Percentiles rank a stretch among this genome's conserved stretches.
Evolutionary conservation across 208 protist species (phyloP).

Genomic region (Wallacemonas rigidus): DNA sequence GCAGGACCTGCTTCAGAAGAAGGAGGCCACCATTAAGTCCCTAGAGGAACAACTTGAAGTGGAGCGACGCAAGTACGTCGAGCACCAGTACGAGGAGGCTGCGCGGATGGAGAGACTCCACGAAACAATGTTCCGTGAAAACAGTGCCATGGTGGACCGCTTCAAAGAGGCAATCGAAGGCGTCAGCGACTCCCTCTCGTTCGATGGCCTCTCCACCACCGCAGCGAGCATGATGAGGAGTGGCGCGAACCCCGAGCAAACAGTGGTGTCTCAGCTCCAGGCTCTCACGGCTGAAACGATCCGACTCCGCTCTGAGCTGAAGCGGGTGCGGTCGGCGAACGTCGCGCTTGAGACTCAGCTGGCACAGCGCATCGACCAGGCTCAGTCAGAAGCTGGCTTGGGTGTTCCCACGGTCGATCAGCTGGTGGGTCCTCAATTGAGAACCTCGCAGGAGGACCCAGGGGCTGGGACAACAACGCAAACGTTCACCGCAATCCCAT

Average conservation of each 20-base stretch:
- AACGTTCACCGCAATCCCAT: background rate
- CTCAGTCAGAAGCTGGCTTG: constrained; percentile 26
- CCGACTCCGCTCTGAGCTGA: constrained; percentile 66
- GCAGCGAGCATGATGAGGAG: constrained; percentile 10
- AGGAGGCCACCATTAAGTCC: constrained; percentile 63
- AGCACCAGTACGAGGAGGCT: constrained; percentile 77
- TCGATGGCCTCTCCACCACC: constrained; percentile 5
- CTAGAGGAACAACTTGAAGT: constrained; percentile 76
- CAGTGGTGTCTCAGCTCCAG: constrained; percentile 54
- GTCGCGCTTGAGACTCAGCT: constrained; percentile 80
- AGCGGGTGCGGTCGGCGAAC: constrained; percentile 57
- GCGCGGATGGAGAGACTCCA: constrained; percentile 83
- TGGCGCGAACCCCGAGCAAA: constrained; percentile 20
- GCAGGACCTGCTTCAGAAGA: constrained; percentile 76
- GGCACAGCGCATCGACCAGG: constrained; percentile 44
- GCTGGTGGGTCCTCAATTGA: background rate
- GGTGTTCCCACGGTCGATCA: background rate
- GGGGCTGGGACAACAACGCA: background rate
- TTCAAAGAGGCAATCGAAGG: constrained; percentile 76
- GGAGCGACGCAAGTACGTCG: constrained; percentile 70
- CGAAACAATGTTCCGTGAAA: constrained; percentile 83
- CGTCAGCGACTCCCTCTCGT: constrained; percentile 37
- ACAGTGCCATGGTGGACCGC: constrained; percentile 80
- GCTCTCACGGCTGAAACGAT: constrained; percentile 70
- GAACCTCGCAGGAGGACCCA: background rate